These are phyloP conservation scores for Escallonia herrerae DNA, from an alignment of 129 eudicot genomes.

Conservation along the genomic window DNA sequence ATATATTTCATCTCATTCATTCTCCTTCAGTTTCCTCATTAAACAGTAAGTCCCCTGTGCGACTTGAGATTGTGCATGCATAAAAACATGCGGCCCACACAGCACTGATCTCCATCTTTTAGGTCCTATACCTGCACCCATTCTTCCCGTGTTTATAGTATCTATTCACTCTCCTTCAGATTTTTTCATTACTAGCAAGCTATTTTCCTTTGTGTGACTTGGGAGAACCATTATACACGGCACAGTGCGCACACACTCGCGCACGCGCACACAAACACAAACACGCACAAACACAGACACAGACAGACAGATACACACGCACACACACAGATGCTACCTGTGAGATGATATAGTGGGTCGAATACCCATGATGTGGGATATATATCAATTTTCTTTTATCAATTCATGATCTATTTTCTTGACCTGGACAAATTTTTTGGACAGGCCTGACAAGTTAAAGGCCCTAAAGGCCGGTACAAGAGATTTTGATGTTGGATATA, in stretches of 20 bases:
- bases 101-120: not conserved
- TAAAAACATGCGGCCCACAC: not conserved
- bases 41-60: constrained; percentile 30
- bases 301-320: no score
- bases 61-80: not conserved
- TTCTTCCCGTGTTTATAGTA: not conserved
- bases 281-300: not conserved
- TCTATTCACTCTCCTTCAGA: no score
- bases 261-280: no score
- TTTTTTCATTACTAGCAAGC: not conserved
- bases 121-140: not conserved
- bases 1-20: constrained; percentile 66
- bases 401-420: not conserved
- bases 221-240: not conserved
- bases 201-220: not conserved
- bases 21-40: constrained; percentile 72
- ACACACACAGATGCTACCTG: not conserved
- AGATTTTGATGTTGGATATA: not conserved
- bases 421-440: constrained; percentile 6
- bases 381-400: not conserved
- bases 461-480: constrained; percentile 12
- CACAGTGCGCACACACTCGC: not conserved
- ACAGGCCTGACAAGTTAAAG: constrained; percentile 20
- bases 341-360: no score
- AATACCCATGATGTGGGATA: not conserved